Base-by-base conservation (phyloP, 306 rosid genomes). In the Carpinus viminea region DNA sequence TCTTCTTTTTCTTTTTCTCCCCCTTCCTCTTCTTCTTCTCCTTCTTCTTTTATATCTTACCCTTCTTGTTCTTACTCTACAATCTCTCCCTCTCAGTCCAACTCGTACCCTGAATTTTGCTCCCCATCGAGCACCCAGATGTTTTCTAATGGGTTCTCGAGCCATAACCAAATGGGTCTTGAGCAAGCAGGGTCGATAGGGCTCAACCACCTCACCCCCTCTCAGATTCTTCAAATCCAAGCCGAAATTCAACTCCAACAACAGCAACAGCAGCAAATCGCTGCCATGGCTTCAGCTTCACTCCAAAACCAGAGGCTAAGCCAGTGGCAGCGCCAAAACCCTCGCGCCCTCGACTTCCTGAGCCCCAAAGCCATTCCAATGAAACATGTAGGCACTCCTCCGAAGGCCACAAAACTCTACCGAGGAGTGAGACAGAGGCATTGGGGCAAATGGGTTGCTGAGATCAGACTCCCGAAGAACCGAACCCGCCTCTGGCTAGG, bases 391-490 rank as follows among this genome's bases (percentile, higher is more conserved):
- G 88, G 80, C 13, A 46, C 76, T 64, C 73, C 85, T 4, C 20
- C 84, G 41, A 92, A 92, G 50, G 72, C 94, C 38, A 82, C 79
- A 5, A 93, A 93, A 59, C 93, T 91, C 0, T 95, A 91, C 87
- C 83, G 97, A 31, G 99, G 99, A 48, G 98, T 95, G 72, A 85
- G 99, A 60, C 98, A 93, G 83, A 78, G 98, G 20, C 98, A 95
- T 68, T 93, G 99, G 99, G 99, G 98, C 0, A 95, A 93, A 76
- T 95, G 98, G 99, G 99, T 95, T 0, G 99, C 99, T 0, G 99
- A 95, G 83, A 95, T 95, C 43, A 86, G 99, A 80, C 97, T 93
- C 74, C 99, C 98, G 0, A 91, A 78, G 86, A 95, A 95, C 76
- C 86, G 98, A 10, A 93, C 97, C 17, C 93, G 98, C 12, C 98